These are phyloP conservation scores for Imleria badia DNA, from an alignment of 768 basidiomycete genomes.

Conservation along the genomic window DNA sequence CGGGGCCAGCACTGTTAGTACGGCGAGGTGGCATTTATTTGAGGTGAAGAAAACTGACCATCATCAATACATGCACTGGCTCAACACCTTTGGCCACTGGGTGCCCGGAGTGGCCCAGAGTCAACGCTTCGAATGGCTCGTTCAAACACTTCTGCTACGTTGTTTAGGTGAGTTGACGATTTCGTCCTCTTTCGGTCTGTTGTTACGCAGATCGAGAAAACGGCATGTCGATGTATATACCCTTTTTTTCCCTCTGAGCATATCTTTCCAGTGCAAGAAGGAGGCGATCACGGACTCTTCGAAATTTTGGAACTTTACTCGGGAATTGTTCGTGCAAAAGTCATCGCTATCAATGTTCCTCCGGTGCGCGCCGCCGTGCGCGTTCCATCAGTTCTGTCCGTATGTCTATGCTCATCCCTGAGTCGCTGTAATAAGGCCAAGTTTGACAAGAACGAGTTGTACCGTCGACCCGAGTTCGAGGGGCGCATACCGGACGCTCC, in stretches of 20 bases:
- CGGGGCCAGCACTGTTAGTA: too few relatives aligned
- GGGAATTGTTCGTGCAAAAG: conserved; percentile 88
- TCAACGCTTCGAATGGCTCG: too few relatives aligned
- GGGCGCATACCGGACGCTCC: conserved; percentile 38
- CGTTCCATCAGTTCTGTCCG: not conserved
- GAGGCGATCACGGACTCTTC: conserved; percentile 90
- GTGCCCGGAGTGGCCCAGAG: too few relatives aligned
- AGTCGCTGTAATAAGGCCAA: conserved; percentile 39
- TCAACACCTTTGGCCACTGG: too few relatives aligned
- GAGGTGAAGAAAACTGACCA: too few relatives aligned
- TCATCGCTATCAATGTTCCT: conserved; percentile 83
- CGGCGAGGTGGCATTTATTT: too few relatives aligned
- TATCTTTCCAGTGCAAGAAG: conserved; percentile 79
- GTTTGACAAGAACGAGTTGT: conserved; percentile 63
- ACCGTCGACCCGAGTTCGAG: conserved; percentile 70
- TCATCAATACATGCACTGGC: too few relatives aligned
- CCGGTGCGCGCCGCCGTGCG: conserved; percentile 59
- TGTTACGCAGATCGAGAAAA: not conserved
- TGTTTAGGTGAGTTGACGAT: conserved; percentile 73
- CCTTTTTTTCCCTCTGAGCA: too few relatives aligned
- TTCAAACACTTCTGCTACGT: conserved; percentile 40
- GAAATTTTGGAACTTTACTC: conserved; percentile 91
- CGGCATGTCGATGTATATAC: conserved; percentile 3
- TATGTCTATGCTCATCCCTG: not conserved
- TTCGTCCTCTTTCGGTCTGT: not conserved